These are phyloP conservation scores for Aspergillus panamensis DNA, from an alignment of 495 filamentous ascomycete species.

Conservation along the genomic window DNA sequence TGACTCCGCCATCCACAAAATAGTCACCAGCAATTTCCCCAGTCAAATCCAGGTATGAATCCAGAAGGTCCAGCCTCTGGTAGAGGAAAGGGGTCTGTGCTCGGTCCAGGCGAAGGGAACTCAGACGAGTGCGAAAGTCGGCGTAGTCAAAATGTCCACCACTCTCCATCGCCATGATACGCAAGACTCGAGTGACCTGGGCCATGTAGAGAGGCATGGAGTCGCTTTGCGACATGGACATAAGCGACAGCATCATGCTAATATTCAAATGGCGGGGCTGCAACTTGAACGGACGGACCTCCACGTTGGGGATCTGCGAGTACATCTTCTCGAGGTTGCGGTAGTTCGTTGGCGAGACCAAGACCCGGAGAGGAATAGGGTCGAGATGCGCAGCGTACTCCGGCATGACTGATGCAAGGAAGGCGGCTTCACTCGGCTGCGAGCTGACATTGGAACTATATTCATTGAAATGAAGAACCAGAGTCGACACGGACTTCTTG, in stretches of 20 bases:
- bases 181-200: constrained; percentile 48
- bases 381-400: constrained; percentile 18
- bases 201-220: constrained; percentile 52
- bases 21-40: constrained; percentile 14
- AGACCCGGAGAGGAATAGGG: constrained; percentile 48
- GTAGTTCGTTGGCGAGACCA: constrained; percentile 62
- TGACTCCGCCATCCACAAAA: constrained; percentile 51
- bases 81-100: constrained; percentile 33
- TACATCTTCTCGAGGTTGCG: constrained; percentile 42
- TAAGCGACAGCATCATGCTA: constrained; percentile 62
- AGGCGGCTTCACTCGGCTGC: constrained; percentile 64
- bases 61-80: constrained; percentile 40
- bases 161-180: constrained; percentile 53
- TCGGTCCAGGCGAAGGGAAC: constrained; percentile 20
- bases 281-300: constrained; percentile 23
- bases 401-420: constrained; percentile 48
- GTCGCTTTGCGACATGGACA: constrained; percentile 40
- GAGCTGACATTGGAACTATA: constrained; percentile 53
- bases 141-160: constrained; percentile 50
- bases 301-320: constrained; percentile 37
- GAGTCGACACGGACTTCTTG: constrained; percentile 54
- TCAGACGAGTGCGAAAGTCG: constrained; percentile 26
- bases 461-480: constrained; percentile 68
- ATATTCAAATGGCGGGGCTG: constrained; percentile 41
- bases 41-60: constrained; percentile 39